A percentile compares a stretch with the other conserved stretches of the same genome.
Conservation (phyloP, 495 filamentous ascomycete genomes). For the Penicillium robsamsonii region DNA sequence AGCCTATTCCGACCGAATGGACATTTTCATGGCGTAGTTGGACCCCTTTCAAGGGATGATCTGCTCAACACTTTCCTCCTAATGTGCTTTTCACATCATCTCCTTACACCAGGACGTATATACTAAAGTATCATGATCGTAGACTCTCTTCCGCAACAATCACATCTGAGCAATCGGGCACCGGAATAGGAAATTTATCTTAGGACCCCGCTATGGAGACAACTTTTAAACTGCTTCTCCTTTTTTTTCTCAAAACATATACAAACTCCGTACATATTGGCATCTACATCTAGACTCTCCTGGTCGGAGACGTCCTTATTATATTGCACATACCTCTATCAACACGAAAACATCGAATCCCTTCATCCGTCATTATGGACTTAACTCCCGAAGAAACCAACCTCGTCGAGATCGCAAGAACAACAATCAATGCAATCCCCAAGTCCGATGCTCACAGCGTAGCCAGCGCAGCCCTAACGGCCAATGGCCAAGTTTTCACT, state of each 20-base stretch:
- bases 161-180: neutral
- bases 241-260: neutral
- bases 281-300: neutral
- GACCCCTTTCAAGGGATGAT: neutral
- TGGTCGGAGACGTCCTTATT: no score
- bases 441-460: slow-evolving; percentile 1
- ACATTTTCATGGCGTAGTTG: neutral
- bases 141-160: neutral
- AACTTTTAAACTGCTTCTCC: neutral
- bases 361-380: neutral
- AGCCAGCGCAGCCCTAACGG: slow-evolving; percentile 1
- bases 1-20: neutral
- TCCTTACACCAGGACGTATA: neutral
- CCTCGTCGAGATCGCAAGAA: neutral
- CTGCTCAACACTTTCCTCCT: neutral
- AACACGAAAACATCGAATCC: neutral
- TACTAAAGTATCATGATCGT: neutral
- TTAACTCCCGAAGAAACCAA: neutral
- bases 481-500: slow-evolving; percentile 21
- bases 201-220: neutral
- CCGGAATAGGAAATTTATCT: neutral
- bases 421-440: neutral
- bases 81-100: neutral
- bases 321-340: neutral
- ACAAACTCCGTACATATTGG: neutral